A percentile compares a stretch with the other conserved stretches of the same genome.
Evolutionary conservation across 257 asterid genomes (phyloP).

Genomic region (Agastache rugosa): DNA sequence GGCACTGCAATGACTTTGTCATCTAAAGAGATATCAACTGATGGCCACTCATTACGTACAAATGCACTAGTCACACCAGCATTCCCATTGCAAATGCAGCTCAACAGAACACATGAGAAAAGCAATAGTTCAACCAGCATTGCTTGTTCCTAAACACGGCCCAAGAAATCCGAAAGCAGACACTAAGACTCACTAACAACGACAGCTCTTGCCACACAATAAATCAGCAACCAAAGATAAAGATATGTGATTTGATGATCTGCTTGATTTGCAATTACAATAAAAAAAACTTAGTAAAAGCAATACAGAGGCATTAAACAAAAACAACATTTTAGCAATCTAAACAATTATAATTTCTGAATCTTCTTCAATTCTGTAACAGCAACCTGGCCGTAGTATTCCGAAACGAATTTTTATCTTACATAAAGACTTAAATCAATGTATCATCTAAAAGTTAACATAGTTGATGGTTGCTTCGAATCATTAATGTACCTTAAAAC

Average conservation of each 20-base stretch:
- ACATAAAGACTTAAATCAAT: too few species aligned
- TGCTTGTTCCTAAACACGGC: constrained; percentile 45
- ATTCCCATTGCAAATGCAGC: constrained; percentile 50
- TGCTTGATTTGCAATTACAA: not conserved
- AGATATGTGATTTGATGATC: not conserved
- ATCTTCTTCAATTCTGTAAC: too few species aligned
- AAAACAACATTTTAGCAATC: too few species aligned
- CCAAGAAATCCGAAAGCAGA: not conserved
- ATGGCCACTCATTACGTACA: constrained; percentile 76
- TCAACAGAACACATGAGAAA: constrained; percentile 47
- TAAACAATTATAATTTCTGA: not conserved
- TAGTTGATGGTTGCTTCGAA: too few species aligned
- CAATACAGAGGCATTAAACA: too few species aligned
- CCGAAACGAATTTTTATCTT: too few species aligned
- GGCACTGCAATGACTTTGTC: constrained; percentile 74
- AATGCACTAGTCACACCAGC: constrained; percentile 74
- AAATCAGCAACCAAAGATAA: not conserved
- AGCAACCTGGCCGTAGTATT: too few species aligned
- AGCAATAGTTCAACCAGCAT: constrained; percentile 52
- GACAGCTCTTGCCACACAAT: not conserved
- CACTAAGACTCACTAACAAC: not conserved
- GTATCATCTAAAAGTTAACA: too few species aligned
- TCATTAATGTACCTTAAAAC: too few species aligned
- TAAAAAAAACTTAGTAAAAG: too few species aligned
- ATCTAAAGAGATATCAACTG: constrained; percentile 76